Evolutionary conservation across 345 rosid genomes (phyloP), one percentile per base, ranked within the genome.

Genomic region (Abelmoschus esculentus): DNA sequence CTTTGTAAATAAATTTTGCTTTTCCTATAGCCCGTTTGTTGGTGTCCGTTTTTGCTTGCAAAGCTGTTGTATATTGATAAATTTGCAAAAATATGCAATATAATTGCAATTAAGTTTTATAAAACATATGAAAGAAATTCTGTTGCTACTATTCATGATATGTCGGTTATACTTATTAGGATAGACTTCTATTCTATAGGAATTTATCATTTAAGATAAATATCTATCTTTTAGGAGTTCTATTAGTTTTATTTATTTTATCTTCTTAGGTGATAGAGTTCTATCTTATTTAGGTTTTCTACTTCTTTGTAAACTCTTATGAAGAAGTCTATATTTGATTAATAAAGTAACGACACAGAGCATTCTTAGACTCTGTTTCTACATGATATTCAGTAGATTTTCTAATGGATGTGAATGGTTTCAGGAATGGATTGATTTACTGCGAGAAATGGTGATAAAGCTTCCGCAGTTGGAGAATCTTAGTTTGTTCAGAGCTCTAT

Each of bases 401-500:
- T 71, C 69, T 2, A 38, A 52, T 73, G 71, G 29, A 63, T 74
- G 68, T 57, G 13, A 38, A 68, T 77, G 76, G 49, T 72, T 66
- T 44, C 90, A 93, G 99, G 97, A 86, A 69, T 90, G 96, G 99
- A 82, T 91, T 82, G 93, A 87, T 70, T 76, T 95, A 75, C 75
- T 91, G 69, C 86, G 92, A 53, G 86, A 81, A 42, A 88, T 91
- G 92, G 91, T 85, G 70, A 77, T 79, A 78, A 89, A 89, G 76
- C 89, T 95, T 69, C 97, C 96, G 29, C 86, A 79, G 67, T 76
- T 90, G 54, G 81, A 73, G 59, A 70, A 86, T 75, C 84, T 95
- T 74, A 66, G 66, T 78, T 82, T 86, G 11, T 81, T 90, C 59
- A 82, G 75, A 79, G 85, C 84, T 61, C 73, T 95, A 64, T 88